phyloP scores from a whole-genome alignment of 2,329 filamentous ascomycete species.

The Coniochaeta ligniaria region DNA sequence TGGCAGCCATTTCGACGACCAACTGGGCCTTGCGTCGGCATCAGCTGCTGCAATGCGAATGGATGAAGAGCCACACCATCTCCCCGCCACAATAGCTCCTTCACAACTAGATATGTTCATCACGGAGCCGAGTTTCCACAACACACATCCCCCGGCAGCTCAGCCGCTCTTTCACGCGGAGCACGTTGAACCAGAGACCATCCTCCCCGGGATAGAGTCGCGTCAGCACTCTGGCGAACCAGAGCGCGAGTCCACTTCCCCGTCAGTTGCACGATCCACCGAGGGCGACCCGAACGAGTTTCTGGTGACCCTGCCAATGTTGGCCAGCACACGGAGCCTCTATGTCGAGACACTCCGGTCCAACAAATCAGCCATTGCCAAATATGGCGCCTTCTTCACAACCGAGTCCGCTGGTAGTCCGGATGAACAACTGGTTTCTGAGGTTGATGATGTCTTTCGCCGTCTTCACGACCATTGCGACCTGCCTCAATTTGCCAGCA shows the following conservation, averaged over 20 bases:
- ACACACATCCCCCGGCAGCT: neutral
- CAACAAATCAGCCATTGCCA: constrained; percentile 32
- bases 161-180: neutral
- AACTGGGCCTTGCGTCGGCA: neutral
- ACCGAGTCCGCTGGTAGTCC: constrained; percentile 30
- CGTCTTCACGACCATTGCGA: constrained; percentile 49
- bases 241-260: neutral
- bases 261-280: neutral
- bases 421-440: constrained; percentile 28
- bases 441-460: constrained; percentile 44
- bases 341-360: constrained; percentile 43
- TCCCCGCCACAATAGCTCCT: neutral
- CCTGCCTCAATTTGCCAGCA: constrained; percentile 44
- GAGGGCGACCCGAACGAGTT: constrained; percentile 31
- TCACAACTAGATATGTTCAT: neutral
- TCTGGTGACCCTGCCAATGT: constrained; percentile 49
- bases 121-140: neutral
- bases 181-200: neutral
- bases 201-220: constrained; percentile 1
- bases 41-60: neutral
- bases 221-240: neutral
- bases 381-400: constrained; percentile 37
- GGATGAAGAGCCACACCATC: neutral
- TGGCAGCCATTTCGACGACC: neutral
- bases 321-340: constrained; percentile 40